Evolutionary conservation across 2,329 filamentous ascomycete species (phyloP), one percentile per base, ranked within the genome.

Genomic region (Fusarium algeriense): DNA sequence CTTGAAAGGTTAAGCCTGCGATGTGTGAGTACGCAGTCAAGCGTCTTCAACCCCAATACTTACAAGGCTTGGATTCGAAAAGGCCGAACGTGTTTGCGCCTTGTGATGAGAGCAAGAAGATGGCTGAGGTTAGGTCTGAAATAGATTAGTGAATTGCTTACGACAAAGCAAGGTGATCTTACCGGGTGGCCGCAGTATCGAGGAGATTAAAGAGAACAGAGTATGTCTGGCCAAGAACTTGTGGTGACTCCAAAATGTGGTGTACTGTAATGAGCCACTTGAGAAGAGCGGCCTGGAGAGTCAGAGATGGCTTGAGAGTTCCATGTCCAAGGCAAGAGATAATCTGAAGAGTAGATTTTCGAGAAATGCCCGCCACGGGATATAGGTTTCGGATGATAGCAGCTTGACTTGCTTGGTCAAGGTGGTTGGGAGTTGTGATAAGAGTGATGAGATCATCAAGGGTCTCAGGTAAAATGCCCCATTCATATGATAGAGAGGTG

Each of bases 201-300:
- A 97, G 85, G 70, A 95, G 84, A 70, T 93, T 93, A 78, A 97
- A 97, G 7, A 97, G 80, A 20, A 95, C 88, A 1, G 89, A 85
- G 76, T 97, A 97, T 3, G 92, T 83, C 67, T 89, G 90, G 8
- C 90, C 90, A 52, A 97, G 80, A 12, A 91, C 82, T 10, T 82
- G 83, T 48, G 87, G 86, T 43, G 89, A 87, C 58, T 93, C 89
- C 23, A 96, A 80, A 48, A 91, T 83, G 73, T 94, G 91, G 76
- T 95, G 90, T 6, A 93, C 87, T 81, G 93, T 89, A 61, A 94
- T 87, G 53, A 97, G 84, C 94, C 94, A 97, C 80, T 89, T 91
- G 68, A 97, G 81, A 54, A 97, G 84, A 44, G 90, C 84, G 30
- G 87, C 88, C 80, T 97, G 93, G 1, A 93, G 88, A 46, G 87